Evolutionary conservation across 176 grass and related monocot genomes (phyloP), one percentile per base, ranked within the genome.

Genomic region (Coix lacrymajobi): DNA sequence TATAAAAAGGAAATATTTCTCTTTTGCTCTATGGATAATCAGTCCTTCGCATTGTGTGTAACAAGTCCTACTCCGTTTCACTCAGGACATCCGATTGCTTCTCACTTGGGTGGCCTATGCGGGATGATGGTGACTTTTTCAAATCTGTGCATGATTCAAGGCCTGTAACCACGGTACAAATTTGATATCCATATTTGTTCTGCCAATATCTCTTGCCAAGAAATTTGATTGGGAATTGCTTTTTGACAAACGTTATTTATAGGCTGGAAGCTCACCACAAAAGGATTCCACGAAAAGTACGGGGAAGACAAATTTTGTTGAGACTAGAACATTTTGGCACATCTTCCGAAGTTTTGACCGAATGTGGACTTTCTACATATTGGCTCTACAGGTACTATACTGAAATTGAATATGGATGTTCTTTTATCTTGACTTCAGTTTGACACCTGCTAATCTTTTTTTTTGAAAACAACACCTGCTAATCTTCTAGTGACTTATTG

Each of bases 311-410:
- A 91, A 93, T 85, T 98, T 98, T 68, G 95, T 98, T 16, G 95
- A 98, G 80, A 95, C 95, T 3, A 93, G 95, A 86, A 91, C 95
- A 56, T 98, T 95, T 89, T 98, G 95, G 95, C 90, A 98, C 36
- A 92, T 94, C 37, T 98, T 92, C 63, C 77, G 92, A 93, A 98
- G 95, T 88, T 98, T 98, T 76, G 95, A 98, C 89, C 87, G 92
- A 81, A 86, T 95, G 92, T 98, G 95, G 92, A 98, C 95, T n/a
- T 98, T 98, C 65, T 98, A 98, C 83, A 60, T 90, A 44, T 81
- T 98, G 75, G 92, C 92, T 83, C 76, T 98, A 43, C 95, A 98
- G 90, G 95, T 95, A 89, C 60, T 82, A 31, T 73, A 63, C 34
- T 68, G 17, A 79, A 79, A 43, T 43, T 24, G 44, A 32, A 22